phyloP scores from a whole-genome alignment of 2,329 filamentous ascomycete species.

The Microascus cirrosus region DNA sequence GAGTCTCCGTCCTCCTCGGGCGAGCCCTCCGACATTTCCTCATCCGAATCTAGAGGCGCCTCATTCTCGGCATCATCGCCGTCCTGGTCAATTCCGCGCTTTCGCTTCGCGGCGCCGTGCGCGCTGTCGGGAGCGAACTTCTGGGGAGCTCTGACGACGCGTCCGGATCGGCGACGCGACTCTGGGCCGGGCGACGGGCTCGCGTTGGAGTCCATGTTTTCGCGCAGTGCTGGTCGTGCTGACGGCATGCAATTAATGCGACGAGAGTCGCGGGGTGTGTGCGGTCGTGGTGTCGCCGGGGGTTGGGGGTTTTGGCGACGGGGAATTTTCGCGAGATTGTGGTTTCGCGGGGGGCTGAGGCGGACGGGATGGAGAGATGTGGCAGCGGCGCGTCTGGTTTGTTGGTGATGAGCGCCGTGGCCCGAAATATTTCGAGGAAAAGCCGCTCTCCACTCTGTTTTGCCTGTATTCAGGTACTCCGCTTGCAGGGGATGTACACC shows the following conservation, averaged over 20 bases:
- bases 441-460: neutral
- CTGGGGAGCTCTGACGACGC: slow-evolving; percentile 49
- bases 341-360: neutral
- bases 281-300: neutral
- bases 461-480: neutral
- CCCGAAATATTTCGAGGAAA: neutral
- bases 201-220: slow-evolving; percentile 44
- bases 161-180: slow-evolving; percentile 56
- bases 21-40: slow-evolving; percentile 31
- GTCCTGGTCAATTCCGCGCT: slow-evolving; percentile 38
- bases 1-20: slow-evolving; percentile 18
- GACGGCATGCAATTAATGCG: slow-evolving; percentile 1
- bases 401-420: neutral
- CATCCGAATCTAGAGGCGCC: slow-evolving; percentile 27
- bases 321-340: neutral
- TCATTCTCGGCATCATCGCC: slow-evolving; percentile 34
- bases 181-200: slow-evolving; percentile 39
- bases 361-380: neutral
- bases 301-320: neutral
- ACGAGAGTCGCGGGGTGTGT: slow-evolving; percentile 1
- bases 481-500: neutral
- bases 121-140: slow-evolving; percentile 45
- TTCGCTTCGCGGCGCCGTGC: slow-evolving; percentile 41
- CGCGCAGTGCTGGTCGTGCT: slow-evolving; percentile 9
- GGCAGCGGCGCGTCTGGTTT: neutral